Percentiles rank a stretch among this genome's conserved stretches.
These are phyloP conservation scores for Curvularia lunata DNA, from an alignment of 2,329 filamentous ascomycete genomes.

Conservation along the genomic window DNA sequence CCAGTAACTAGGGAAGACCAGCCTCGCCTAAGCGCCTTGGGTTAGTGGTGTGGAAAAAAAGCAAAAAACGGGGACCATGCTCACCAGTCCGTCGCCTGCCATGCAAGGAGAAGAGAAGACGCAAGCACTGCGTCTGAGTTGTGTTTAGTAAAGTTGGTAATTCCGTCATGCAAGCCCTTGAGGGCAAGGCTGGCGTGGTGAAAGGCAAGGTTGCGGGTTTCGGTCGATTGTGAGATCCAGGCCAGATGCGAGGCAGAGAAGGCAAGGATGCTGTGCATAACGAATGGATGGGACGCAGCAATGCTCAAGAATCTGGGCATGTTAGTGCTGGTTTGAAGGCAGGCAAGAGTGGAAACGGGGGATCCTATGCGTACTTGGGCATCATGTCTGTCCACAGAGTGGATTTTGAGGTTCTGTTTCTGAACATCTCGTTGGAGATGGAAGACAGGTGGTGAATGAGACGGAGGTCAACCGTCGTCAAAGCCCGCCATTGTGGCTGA, in stretches of 20 bases:
- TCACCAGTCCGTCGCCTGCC: constrained; percentile 96
- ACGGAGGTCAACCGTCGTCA: constrained; percentile 79
- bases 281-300: constrained; percentile 80
- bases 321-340: constrained; percentile 34
- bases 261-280: constrained; percentile 91
- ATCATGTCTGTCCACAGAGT: constrained; percentile 94
- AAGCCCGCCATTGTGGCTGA: constrained; percentile 72
- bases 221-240: constrained; percentile 82
- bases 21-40: constrained; percentile 67
- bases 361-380: constrained; percentile 72
- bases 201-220: constrained; percentile 87
- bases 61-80: constrained; percentile 40
- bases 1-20: constrained; percentile 95
- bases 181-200: constrained; percentile 86
- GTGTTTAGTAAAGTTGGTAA: constrained; percentile 80
- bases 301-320: constrained; percentile 75
- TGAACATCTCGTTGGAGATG: constrained; percentile 81
- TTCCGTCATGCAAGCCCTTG: constrained; percentile 85
- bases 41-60: constrained; percentile 17
- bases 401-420: constrained; percentile 78
- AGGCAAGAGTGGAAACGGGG: constrained; percentile 17
- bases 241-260: constrained; percentile 95
- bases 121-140: constrained; percentile 92
- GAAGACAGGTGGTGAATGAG: constrained; percentile 90
- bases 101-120: constrained; percentile 88